Evolutionary conservation across 1,284 basidiomycete genomes (phyloP), one percentile per base, ranked within the genome.

Genomic region (Cutaneotrichosporon dermatis): DNA sequence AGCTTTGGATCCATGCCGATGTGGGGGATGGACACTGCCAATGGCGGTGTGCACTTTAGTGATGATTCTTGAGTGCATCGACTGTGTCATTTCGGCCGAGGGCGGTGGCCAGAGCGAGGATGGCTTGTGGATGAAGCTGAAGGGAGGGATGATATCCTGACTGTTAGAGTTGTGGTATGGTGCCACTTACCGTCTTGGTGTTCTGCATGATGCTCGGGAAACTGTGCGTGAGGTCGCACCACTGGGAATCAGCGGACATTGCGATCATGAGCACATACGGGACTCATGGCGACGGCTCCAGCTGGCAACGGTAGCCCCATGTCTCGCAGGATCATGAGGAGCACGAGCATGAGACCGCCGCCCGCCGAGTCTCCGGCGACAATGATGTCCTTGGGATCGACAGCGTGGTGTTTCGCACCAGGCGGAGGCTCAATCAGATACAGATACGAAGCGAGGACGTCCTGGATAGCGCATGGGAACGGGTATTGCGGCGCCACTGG

Each of bases 381-480:
- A 9, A 98, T 84, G 49, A 97, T 89, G 64, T 88, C 86, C 1
- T 83, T 83, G 0, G 95, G 93, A 57, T 89, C 83, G 12, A 99
- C 86, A 0, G 92, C 84, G 12, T 80, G 79, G 76, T 97, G 93
- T 40, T 84, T 76, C 7, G 89, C 85, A 8, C 78, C 83, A 0
- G 84, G 80, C 1, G 90, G 90, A 0, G 91, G 91, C 64, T 76
- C 84, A 76, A 82, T 85, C 74, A 83, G 84, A 79, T 81, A 98
- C 75, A 83, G 83, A 82, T 82, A 97, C 5, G 91, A 87, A 1
- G 92, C 89, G 9, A 96, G 71, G 51, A 86, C 80, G 75, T 96
- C 93, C 71, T 95, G 91, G 12, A 98, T 79, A 0, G 89, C 92
- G 68, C 95, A 98, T 0, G 95, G 95, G 78, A 97, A 99, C 0